phyloP scores from a whole-genome alignment of 192 early-diverging fungal genomes.

The Rhizoclosmatium globosum region DNA sequence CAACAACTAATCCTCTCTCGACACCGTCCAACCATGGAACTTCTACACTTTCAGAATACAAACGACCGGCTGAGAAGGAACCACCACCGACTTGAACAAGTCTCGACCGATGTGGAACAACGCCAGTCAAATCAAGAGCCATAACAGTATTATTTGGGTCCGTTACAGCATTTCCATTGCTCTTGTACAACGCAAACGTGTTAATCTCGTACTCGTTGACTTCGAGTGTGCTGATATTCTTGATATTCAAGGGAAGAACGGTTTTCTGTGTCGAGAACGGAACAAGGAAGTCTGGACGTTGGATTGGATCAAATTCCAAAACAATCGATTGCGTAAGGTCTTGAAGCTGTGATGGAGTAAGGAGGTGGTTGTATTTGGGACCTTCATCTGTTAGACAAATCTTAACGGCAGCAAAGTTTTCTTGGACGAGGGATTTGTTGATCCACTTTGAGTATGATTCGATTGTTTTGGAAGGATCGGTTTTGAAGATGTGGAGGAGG shows the following conservation, averaged over 20 bases:
- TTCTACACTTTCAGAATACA: neutral
- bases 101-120: slow-evolving; percentile 17
- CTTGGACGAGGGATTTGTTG: neutral
- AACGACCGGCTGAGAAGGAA: neutral
- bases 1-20: slow-evolving; percentile 18
- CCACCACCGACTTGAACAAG: neutral
- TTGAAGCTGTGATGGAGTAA: slow-evolving; percentile 1
- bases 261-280: neutral
- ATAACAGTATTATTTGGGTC: neutral
- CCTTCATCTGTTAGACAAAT: slow-evolving; percentile 7
- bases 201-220: slow-evolving; percentile 27
- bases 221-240: slow-evolving; percentile 14
- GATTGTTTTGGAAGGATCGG: slow-evolving; percentile 2
- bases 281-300: neutral
- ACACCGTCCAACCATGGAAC: neutral
- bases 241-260: neutral
- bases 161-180: neutral
- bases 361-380: slow-evolving; percentile 8
- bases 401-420: slow-evolving; percentile 12
- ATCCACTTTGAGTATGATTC: neutral
- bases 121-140: slow-evolving; percentile 27
- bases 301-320: neutral
- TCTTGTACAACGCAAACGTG: slow-evolving; percentile 5
- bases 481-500: slow-evolving; percentile 16
- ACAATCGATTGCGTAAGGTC: neutral